Conservation (phyloP, 2,329 filamentous ascomycete genomes). For the Cladosporium colombiae region DNA sequence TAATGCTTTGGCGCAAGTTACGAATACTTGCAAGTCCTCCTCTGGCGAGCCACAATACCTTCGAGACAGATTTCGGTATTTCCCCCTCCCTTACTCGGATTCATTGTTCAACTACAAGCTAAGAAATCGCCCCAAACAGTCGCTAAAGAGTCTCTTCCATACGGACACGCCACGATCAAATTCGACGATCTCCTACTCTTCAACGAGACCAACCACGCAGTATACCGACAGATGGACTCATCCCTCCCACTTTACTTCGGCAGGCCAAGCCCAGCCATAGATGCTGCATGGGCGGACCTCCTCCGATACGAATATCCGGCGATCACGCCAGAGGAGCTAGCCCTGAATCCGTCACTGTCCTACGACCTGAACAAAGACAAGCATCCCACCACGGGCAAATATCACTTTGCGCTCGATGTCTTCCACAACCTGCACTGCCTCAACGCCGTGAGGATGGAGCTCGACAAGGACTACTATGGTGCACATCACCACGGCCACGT, state of each 20-base stretch:
- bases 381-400: not conserved
- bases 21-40: not conserved
- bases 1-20: not conserved
- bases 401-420: constrained; percentile 7
- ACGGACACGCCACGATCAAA: not conserved
- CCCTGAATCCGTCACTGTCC: not conserved
- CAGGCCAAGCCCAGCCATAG: constrained; percentile 2
- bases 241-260: not conserved
- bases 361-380: not conserved
- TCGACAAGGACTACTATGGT: constrained; percentile 7
- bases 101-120: too few species aligned
- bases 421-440: constrained; percentile 5
- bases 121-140: not conserved
- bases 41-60: not conserved
- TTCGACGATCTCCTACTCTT: constrained; percentile 7
- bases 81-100: too few species aligned
- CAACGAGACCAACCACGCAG: not conserved
- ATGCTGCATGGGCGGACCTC: constrained; percentile 2
- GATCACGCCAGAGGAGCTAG: not conserved
- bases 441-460: not conserved
- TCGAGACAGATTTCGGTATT: constrained; percentile 1
- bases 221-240: not conserved
- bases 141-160: not conserved
- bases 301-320: constrained; percentile 4
- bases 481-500: not conserved